These are phyloP conservation scores for Chlamydomonas schloesseri DNA, from an alignment of 139 green algal species.

Conservation along the genomic window DNA sequence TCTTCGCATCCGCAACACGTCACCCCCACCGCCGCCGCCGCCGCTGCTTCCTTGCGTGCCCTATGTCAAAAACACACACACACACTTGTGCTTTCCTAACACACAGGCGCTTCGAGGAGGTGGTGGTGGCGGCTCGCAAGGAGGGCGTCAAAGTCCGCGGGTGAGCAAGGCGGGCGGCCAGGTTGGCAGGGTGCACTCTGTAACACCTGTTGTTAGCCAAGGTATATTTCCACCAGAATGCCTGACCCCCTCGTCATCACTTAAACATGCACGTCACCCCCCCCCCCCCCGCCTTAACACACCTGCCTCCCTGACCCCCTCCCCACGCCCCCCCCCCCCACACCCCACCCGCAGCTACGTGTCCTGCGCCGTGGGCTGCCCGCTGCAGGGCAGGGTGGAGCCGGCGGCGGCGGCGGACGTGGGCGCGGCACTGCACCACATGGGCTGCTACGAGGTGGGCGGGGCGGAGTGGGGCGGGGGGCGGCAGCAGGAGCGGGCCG, in stretches of 20 bases:
- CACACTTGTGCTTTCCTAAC: no score
- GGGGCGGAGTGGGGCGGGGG: not conserved
- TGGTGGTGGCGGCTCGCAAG: constrained; percentile 68
- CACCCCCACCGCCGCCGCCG: no score
- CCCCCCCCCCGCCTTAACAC: no score
- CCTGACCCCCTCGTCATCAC: no score
- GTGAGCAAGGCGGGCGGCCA: constrained; percentile 38
- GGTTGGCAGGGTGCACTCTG: no score
- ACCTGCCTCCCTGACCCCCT: not conserved
- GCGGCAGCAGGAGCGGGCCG: no score
- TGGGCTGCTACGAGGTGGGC: constrained; percentile 92
- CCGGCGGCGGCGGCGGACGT: constrained; percentile 78
- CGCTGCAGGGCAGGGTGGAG: constrained; percentile 72
- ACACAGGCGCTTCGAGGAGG: constrained; percentile 77
- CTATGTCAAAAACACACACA: no score
- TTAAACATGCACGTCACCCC: no score
- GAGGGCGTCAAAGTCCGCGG: constrained; percentile 73
- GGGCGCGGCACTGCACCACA: constrained; percentile 74
- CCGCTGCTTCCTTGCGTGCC: no score
- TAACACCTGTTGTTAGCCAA: no score
- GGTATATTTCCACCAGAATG: no score
- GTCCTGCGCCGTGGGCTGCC: constrained; percentile 77
- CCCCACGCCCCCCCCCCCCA: not conserved
- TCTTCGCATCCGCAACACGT: no score
- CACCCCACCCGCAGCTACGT: constrained; percentile 52